Base-by-base conservation (phyloP, 805 yeast species). In the Metschnikowia henanensis region DNA sequence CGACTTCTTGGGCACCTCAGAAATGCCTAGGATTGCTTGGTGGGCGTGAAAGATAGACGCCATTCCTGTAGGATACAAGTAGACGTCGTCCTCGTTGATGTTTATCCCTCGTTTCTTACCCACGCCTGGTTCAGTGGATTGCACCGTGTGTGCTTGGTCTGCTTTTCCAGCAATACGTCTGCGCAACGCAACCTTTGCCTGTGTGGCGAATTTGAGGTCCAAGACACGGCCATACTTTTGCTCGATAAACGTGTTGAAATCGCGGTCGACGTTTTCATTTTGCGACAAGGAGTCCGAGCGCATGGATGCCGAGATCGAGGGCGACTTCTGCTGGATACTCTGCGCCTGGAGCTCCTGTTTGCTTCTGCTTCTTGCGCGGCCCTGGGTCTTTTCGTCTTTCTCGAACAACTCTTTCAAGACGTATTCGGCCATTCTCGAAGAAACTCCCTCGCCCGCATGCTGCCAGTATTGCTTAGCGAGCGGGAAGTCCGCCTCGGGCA, bases 371-470 rank as follows among this genome's bases (percentile, higher is more conserved):
- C 33, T 39, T 18, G 41, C 30, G 12, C 61, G 45, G 32, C 57
- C 34, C 5, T 40, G 51, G 23, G 37, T 48, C 43, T 37, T 47
- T 22, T 44, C 45, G 19, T 52, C 58, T 16, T 43, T 43, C 17
- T 47, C 52, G 18, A 55, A 75, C 58, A 85, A 65, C 59, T 81
- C 87, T 47, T 79, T 80, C 46, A 85, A 64, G 37, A 87, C 81
- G 57, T 88, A 94, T 63, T 91, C 97, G 1, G 90, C 97, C 60
- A 83, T 68, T 56, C 98, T 73, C 28, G 96, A 87, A 13, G 96
- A 87, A 21, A 94, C 79, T n/a, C 97, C 96, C 64, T 92, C 97
- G 21, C 99, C 99, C 0, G 96, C 73, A 58, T 91, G 97, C 62
- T 92, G 97, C 99, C 99, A 94, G 66, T 88, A 94, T 55, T 81